Percentiles rank a stretch among this genome's conserved stretches.
Evolutionary conservation across 2,329 filamentous ascomycete genomes (phyloP).

Genomic region (Xylariomycetidae sp.): DNA sequence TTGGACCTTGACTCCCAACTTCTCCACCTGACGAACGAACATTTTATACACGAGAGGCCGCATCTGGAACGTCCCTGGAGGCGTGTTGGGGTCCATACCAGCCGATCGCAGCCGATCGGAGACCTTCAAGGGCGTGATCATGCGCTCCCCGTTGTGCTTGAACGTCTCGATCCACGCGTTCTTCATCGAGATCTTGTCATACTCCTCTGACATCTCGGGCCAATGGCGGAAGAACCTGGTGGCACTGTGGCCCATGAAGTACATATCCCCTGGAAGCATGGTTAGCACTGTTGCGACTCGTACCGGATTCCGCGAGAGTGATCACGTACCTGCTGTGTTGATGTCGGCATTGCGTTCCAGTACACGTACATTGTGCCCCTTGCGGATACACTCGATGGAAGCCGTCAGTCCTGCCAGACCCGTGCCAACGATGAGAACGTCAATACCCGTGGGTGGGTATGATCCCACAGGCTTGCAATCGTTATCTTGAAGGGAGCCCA

Average conservation of each 20-base stretch:
- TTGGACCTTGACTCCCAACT: slow-evolving; percentile 39
- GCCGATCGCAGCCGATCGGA: slow-evolving; percentile 38
- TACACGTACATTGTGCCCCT: slow-evolving; percentile 48
- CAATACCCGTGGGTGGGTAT: slow-evolving; percentile 40
- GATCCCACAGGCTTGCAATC: slow-evolving; percentile 45
- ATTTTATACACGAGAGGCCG: slow-evolving; percentile 49
- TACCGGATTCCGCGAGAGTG: too few relatives aligned
- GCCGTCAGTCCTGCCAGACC: slow-evolving; percentile 57
- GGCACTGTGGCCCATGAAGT: slow-evolving; percentile 52
- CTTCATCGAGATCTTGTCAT: slow-evolving; percentile 44
- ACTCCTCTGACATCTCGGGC: slow-evolving; percentile 46
- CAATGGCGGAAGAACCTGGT: slow-evolving; percentile 50
- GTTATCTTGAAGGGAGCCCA: slow-evolving; percentile 23
- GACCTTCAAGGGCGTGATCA: slow-evolving; percentile 42
- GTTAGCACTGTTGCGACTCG: slow-evolving; percentile 4
- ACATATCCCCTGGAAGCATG: slow-evolving; percentile 44
- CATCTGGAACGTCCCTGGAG: slow-evolving; percentile 50
- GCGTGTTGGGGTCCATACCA: slow-evolving; percentile 35
- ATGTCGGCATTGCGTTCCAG: slow-evolving; percentile 42
- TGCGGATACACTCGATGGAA: slow-evolving; percentile 53
- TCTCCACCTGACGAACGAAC: slow-evolving; percentile 43
- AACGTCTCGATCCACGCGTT: slow-evolving; percentile 50
- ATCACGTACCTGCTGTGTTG: slow-evolving; percentile 42
- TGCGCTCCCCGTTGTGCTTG: slow-evolving; percentile 44
- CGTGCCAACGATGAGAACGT: slow-evolving; percentile 46